Base-by-base conservation (phyloP, 2,329 filamentous ascomycete species). In the Cercospora nicotianae region DNA sequence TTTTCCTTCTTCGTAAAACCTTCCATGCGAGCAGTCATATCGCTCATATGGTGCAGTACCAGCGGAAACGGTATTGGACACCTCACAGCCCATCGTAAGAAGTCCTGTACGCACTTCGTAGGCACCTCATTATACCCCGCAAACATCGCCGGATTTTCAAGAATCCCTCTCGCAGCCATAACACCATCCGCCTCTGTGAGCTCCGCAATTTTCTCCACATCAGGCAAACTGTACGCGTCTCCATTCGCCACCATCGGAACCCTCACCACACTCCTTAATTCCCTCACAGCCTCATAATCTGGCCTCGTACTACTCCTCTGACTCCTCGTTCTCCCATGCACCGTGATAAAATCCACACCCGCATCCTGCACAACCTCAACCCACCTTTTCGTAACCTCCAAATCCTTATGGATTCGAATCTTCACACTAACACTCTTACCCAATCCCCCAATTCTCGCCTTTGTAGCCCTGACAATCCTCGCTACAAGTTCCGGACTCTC, bases 211-310 rank as follows among this genome's bases (percentile, higher is more conserved):
- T 71, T 68, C 6, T 72, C 51, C 8, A 78, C 79, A 59, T 79
- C 78, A 4, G 69, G 36, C 2, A 89, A 80, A 31, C 87, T 84
- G 72, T 90, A 91, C 20, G 90, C 85, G 72, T 91, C 89, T 16
- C 90, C 89, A n/a, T 90, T 91, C 3, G 89, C 84, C 6, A 91
- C 80, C 42, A 90, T 83, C 0, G 89, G 90, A 0, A 91, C 81
- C n/a, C 80, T 81, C 60, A 81, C 75, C 70, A 82, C 84, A 13
- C 82, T 79, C 2, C 84, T 85, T 10, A 90, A 79, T 12, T 85
- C 78, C 60, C 83, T 82, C 9, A 91, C 85, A 0, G 89, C 86
- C 48, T 87, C 87, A 42, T 87, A 81, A 74, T 87, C 83, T 66
- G 91, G 89, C 7, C 88, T 87, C 0, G 82, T 82, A 30, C 83